Base-by-base conservation (phyloP, 345 rosid genomes). In the Sonneratia caseolaris region DNA sequence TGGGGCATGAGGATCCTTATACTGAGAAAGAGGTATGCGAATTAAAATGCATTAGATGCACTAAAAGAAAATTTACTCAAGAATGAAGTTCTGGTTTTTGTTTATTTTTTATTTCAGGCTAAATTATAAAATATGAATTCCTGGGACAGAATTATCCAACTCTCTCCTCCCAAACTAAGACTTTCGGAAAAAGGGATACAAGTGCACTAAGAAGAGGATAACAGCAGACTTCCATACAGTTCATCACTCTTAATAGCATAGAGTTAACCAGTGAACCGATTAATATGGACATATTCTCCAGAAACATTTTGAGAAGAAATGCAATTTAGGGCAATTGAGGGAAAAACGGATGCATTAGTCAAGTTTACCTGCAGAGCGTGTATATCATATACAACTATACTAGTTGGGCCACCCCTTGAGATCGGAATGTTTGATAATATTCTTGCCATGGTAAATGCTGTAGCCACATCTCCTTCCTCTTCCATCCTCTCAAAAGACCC, bases 401-500 rank as follows among this genome's bases (percentile, higher is more conserved):
- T 95, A 75, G 99, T 92, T 1, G 99, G 99, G 69, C 98, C 99
- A 72, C 99, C 99, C 76, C 99, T 85, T 73, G 99, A 90, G 66
- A 89, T 88, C 38, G 99, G 99, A 75, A 95, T 92, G 68, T 95
- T 92, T 3, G 99, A 95, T 61, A 95, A 79, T 76, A 92, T 90
- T 85, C 97, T 89, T 0, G 99, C 97, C 98, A 95, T 86, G 76
- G 99, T 90, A 78, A 95, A 92, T 5, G 98, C 99, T 80, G 98
- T 95, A 40, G 99, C 98, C 35, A 95, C 98, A 77, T 95, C 98
- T 62, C 99, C 99, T 81, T 95, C 99, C 73, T 92, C 98, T 77
- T 95, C 99, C 99, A 95, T 95, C 69, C 98, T 86, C 83, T 95
- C 99, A 59, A 95, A 92, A 71, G 98, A 90, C 64, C 98, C 99